Evolutionary conservation across 1,284 basidiomycete genomes (phyloP).

Genomic region (Cryptococcus depauperatus): DNA sequence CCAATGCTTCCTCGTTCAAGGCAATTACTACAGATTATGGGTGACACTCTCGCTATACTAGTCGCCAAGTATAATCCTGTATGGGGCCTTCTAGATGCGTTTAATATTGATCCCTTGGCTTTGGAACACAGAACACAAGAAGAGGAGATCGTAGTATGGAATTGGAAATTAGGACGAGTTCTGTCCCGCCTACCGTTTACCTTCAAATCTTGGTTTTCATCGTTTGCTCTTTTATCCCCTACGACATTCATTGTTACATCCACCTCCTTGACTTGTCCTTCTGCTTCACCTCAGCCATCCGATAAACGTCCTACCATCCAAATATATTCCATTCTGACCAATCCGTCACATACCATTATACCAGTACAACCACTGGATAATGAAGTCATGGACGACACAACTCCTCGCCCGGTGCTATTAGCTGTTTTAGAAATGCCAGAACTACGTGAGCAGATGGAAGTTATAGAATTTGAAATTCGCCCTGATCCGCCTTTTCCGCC

Average conservation of each 20-base stretch:
- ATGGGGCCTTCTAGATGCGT: constrained; percentile 27
- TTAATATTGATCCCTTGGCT: constrained; percentile 18
- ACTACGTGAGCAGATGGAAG: constrained; percentile 16
- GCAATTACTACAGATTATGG: constrained; percentile 43
- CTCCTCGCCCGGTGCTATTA: constrained; percentile 26
- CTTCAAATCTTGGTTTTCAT: constrained; percentile 29
- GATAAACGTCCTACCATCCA: constrained; percentile 27
- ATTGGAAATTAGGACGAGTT: constrained; percentile 43
- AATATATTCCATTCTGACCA: constrained; percentile 29
- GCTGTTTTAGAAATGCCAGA: constrained; percentile 29
- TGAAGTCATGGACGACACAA: constrained; percentile 29
- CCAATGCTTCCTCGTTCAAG: constrained; percentile 22
- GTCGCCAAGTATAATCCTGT: constrained; percentile 26
- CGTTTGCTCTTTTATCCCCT: constrained; percentile 24
- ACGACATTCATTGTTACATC: constrained; percentile 31
- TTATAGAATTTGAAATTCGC: constrained; percentile 33
- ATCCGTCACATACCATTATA: constrained; percentile 16
- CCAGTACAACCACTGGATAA: constrained; percentile 25
- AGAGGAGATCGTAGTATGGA: constrained; percentile 42
- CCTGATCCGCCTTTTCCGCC: constrained; percentile 42
- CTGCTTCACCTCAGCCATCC: constrained; percentile 13
- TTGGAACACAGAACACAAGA: constrained; percentile 19
- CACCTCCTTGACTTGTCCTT: constrained; percentile 20
- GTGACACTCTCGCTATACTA: constrained; percentile 37
- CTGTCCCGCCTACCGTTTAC: constrained; percentile 26